A percentile compares a stretch with the other conserved stretches of the same genome.
Conservation (phyloP, 768 basidiomycete genomes). For the Boletus sp. region DNA sequence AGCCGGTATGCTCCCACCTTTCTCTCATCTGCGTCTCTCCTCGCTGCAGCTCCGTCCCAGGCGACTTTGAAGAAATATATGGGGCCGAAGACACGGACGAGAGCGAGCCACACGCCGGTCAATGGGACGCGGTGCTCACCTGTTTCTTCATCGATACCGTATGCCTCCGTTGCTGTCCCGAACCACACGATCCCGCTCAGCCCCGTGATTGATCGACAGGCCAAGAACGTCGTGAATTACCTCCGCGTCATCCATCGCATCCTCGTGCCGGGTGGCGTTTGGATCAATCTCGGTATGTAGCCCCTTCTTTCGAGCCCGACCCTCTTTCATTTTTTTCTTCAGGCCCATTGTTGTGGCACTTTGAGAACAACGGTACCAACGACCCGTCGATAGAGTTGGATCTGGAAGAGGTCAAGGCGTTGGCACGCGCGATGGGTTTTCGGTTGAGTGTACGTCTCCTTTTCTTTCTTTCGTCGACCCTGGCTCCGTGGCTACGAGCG, state of each 20-base stretch:
- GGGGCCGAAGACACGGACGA: conserved; percentile 50
- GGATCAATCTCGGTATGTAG: conserved; percentile 72
- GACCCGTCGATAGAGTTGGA: conserved; percentile 86
- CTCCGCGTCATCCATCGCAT: conserved; percentile 83
- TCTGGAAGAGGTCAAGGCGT: conserved; percentile 81
- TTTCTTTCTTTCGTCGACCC: not conserved
- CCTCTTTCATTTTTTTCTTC: not conserved
- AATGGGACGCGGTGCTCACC: conserved; percentile 89
- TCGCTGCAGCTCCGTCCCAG: conserved; percentile 34
- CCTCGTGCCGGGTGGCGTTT: conserved; percentile 82
- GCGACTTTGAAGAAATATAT: conserved; percentile 94
- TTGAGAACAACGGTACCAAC: conserved; percentile 80
- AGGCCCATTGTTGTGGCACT: conserved; percentile 98
- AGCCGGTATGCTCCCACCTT: conserved; percentile 54
- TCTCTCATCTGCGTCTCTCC: not conserved
- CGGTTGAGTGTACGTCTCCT: conserved; percentile 62
- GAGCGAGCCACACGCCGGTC: conserved; percentile 65
- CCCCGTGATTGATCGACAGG: conserved; percentile 41
- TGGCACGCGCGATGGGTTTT: conserved; percentile 77
- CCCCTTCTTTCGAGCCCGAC: not conserved
- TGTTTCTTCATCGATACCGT: conserved; percentile 99
- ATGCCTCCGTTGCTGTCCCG: conserved; percentile 16
- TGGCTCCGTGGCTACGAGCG: too few species aligned
- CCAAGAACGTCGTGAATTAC: conserved; percentile 90
- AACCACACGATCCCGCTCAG: not conserved